Evolutionary conservation across 2,329 filamentous ascomycete genomes (phyloP).

Genomic region (Paecilomyces dactylethromorphus): DNA sequence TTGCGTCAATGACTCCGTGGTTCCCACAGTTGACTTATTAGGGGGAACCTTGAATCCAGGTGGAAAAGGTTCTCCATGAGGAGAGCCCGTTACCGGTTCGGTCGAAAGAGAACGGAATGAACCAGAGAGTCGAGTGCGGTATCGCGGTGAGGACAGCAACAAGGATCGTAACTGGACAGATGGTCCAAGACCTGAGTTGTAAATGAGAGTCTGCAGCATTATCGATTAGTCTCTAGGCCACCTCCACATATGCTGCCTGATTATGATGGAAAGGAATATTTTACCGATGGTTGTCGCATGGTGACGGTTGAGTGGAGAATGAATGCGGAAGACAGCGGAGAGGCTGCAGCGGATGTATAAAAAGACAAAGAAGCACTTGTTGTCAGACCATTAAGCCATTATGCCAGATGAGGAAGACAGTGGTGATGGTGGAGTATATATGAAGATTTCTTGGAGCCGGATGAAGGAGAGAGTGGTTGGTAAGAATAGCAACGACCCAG

Average conservation of each 20-base stretch:
- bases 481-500: not conserved
- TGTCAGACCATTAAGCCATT: not conserved
- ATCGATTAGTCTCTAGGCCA: not conserved
- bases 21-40: conserved; percentile 10
- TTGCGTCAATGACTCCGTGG: conserved; percentile 11
- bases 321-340: conserved; percentile 19
- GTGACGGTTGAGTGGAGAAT: conserved; percentile 12
- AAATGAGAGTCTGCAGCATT: conserved; percentile 15
- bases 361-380: not conserved
- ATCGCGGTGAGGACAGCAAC: conserved; percentile 12
- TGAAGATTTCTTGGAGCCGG: not conserved
- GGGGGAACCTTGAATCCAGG: conserved; percentile 11
- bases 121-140: conserved; percentile 7
- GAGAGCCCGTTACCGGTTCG: conserved; percentile 14
- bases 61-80: conserved; percentile 7
- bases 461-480: not conserved
- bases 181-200: conserved; percentile 13
- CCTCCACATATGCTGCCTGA: not conserved
- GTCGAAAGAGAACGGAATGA: conserved; percentile 24
- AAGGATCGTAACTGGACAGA: conserved; percentile 16
- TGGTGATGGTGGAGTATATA: not conserved
- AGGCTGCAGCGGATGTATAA: conserved; percentile 5
- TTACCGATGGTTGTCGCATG: conserved; percentile 27
- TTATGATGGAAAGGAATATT: not conserved
- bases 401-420: not conserved